Base-by-base conservation (phyloP, 2,329 filamentous ascomycete genomes). In the Xylaria sp. region DNA sequence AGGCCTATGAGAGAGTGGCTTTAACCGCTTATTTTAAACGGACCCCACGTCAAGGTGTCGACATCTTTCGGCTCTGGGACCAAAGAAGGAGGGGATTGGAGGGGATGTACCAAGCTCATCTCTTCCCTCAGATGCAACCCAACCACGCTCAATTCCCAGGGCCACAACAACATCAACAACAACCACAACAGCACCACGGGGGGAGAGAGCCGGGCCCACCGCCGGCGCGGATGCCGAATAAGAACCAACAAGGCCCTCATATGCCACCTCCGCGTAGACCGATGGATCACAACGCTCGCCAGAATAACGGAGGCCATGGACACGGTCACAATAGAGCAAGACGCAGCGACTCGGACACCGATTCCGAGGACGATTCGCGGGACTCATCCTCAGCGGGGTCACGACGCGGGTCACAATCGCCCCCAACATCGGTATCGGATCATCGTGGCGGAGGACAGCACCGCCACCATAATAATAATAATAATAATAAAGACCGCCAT, bases 1-100 rank as follows among this genome's bases (percentile, higher is more conserved):
- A 64, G 57, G 75, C 72, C n/a, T 75, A 74, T 16, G 81, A 85
- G 70, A 79, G 80, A 10, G 71, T 80, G 9, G 81, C 81, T 10
- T 75, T 87, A 50, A 84, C 79, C 1, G 82, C 80, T 12, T 86
- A 85, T 73, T 86, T 84, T 72, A 83, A 81, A 71, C 78, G 81
- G 9, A 75, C 76, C 2, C 84, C 83, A 1, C 77, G 75, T 25
- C 69, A 71, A 0, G 76, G 76, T 0, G 78, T 78, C 6, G 74
- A 81, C 35, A 71, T 78, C n/a, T 10, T 6, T 0, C 58, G 37
- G 40, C 66, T 79, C 5, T 77, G 74, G 62, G 59, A 73, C 23
- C 64, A 65, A 2, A 75, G 66, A 44, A 72, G 53, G 47, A 63
- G 1, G 10, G 29, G 5, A 2, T n/a, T 54, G 25, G 53, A 25